Conservation (phyloP, 2,329 filamentous ascomycete genomes). For the Bimuria novae-zelandiae region DNA sequence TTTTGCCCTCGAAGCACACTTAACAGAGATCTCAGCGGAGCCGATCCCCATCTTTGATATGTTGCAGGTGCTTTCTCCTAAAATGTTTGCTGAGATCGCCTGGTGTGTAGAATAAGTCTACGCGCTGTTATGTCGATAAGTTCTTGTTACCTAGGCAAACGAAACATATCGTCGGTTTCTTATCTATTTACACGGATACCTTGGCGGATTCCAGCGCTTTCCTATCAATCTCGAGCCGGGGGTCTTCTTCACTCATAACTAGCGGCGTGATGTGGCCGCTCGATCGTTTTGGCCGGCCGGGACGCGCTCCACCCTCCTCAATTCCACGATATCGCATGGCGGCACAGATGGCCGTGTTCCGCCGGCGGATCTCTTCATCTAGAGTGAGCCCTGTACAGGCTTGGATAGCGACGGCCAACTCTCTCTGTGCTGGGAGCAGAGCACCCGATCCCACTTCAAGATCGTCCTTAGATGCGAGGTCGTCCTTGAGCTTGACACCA, state of each 20-base stretch:
- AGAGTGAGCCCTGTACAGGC: constrained; percentile 4
- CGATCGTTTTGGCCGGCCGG: neutral
- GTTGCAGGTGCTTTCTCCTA: neutral
- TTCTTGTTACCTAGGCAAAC: neutral
- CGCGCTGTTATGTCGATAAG: neutral
- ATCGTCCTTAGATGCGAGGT: no score
- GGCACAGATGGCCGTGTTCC: constrained; percentile 8
- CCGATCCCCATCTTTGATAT: neutral
- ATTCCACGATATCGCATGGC: constrained; percentile 16
- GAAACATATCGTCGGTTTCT: neutral
- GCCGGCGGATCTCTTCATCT: constrained; percentile 8
- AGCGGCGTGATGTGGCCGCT: constrained; percentile 1
- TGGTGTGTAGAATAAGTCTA: neutral
- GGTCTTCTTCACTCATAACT: constrained; percentile 9
- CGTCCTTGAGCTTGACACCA: constrained; percentile 9
- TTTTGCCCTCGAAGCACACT: neutral
- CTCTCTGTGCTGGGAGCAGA: constrained; percentile 13
- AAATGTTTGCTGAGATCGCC: neutral
- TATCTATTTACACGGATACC: neutral
- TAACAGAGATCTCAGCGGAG: neutral
- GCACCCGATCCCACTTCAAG: constrained; percentile 1
- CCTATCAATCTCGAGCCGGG: constrained; percentile 8
- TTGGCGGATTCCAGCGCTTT: constrained; percentile 19
- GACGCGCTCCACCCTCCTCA: constrained; percentile 13
- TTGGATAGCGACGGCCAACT: constrained; percentile 7